phyloP scores from a whole-genome alignment of 2,329 filamentous ascomycete species.

The Daldinia eschscholtzii region DNA sequence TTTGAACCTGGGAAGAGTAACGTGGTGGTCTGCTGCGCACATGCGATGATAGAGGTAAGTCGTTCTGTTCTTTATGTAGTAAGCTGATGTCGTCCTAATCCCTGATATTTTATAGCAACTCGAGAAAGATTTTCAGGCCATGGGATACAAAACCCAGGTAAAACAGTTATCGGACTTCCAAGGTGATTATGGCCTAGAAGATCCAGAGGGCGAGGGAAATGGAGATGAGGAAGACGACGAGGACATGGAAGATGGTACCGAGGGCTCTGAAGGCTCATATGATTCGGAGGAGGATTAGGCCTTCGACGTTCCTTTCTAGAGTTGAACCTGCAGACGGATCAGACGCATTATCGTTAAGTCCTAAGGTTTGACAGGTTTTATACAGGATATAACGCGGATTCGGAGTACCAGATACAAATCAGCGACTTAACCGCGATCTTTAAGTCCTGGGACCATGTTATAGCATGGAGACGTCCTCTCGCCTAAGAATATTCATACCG shows the following conservation, averaged over 20 bases:
- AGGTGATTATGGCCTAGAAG: constrained; percentile 87
- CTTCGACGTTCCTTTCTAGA: background rate
- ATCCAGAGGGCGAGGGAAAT: constrained; percentile 67
- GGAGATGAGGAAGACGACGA: constrained; percentile 30
- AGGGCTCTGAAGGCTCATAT: constrained; percentile 38
- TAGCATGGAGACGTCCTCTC: background rate
- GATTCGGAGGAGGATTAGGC: constrained; percentile 43
- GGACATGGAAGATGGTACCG: constrained; percentile 20
- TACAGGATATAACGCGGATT: constrained; percentile 28
- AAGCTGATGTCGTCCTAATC: constrained; percentile 8
- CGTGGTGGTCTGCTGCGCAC: constrained; percentile 88
- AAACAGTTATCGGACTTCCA: constrained; percentile 83
- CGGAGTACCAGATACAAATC: constrained; percentile 25
- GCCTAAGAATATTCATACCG: background rate
- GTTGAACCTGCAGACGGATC: background rate
- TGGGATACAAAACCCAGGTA: constrained; percentile 83
- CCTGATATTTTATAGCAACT: constrained; percentile 68
- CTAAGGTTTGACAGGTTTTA: background rate
- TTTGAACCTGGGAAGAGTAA: constrained; percentile 87
- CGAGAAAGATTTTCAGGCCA: constrained; percentile 77
- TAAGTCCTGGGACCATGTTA: background rate
- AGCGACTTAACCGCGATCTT: background rate
- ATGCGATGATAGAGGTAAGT: constrained; percentile 85
- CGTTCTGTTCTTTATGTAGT: background rate
- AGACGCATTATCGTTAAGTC: constrained; percentile 2